Conservation (phyloP, 768 basidiomycete species). For the Mycena rosella region DNA sequence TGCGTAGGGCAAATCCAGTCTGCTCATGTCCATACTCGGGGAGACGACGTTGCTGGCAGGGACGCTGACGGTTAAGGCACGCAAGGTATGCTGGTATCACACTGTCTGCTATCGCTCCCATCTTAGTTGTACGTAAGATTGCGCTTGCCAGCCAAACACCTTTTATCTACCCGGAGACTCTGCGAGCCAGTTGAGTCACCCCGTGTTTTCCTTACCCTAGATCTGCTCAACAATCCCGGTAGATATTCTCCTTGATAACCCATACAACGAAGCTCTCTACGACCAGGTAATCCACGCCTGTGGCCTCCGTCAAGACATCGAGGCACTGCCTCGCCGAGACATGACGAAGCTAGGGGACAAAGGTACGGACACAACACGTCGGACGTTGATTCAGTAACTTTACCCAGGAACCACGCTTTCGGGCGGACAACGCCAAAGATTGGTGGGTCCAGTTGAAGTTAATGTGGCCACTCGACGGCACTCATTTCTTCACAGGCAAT, state of each 20-base stretch:
- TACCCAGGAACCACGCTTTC: constrained; percentile 19
- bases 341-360: constrained; percentile 20
- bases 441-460: constrained; percentile 14
- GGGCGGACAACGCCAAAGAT: constrained; percentile 19
- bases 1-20: constrained; percentile 22
- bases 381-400: constrained; percentile 4
- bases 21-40: constrained; percentile 21
- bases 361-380: constrained; percentile 16
- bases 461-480: neutral
- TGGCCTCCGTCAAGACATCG: constrained; percentile 21
- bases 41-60: constrained; percentile 19
- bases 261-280: constrained; percentile 17
- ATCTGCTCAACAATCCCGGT: constrained; percentile 1
- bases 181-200: constrained; percentile 15
- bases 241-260: constrained; percentile 23
- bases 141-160: constrained; percentile 25
- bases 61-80: constrained; percentile 7
- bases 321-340: constrained; percentile 14
- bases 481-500: constrained; percentile 14
- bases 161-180: constrained; percentile 21
- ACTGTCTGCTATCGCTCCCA: constrained; percentile 3
- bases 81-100: constrained; percentile 10
- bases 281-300: constrained; percentile 24
- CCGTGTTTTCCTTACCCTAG: constrained; percentile 2
- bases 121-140: constrained; percentile 14